Evolutionary conservation across 192 early-diverging fungal species (phyloP).

Genomic region (Rhizoclosmatium sp.): DNA sequence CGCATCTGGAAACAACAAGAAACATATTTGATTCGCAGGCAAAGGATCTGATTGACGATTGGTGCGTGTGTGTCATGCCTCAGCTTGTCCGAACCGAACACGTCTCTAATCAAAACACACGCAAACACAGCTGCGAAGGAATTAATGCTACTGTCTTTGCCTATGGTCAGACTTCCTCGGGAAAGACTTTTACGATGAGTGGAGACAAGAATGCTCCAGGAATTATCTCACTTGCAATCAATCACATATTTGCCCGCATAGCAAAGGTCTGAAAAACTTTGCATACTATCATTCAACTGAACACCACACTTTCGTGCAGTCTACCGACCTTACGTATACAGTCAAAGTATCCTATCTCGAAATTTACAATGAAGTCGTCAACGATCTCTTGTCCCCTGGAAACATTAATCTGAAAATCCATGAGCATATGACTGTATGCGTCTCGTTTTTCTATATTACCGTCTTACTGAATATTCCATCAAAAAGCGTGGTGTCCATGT

Average conservation of each 20-base stretch:
- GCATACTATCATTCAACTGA: background rate
- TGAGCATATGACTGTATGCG: constrained; percentile 58
- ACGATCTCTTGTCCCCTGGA: constrained; percentile 86
- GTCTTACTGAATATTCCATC: background rate
- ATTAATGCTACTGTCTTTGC: constrained; percentile 87
- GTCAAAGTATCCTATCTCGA: constrained; percentile 97
- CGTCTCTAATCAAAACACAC: background rate
- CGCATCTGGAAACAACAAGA: background rate
- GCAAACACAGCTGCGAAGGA: constrained; percentile 16
- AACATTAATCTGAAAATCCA: constrained; percentile 86
- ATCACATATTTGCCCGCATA: constrained; percentile 67
- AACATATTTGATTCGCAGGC: constrained; percentile 4
- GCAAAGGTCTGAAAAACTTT: constrained; percentile 57
- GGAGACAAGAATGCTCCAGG: constrained; percentile 69
- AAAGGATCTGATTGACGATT: constrained; percentile 19
- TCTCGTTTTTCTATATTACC: background rate
- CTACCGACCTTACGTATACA: constrained; percentile 79
- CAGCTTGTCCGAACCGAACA: background rate
- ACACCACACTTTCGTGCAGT: constrained; percentile 42
- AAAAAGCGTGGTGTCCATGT: constrained; percentile 60
- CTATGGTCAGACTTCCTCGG: constrained; percentile 96
- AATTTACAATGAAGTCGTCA: constrained; percentile 95
- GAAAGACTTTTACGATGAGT: constrained; percentile 86
- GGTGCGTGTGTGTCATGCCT: background rate
- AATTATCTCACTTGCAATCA: constrained; percentile 72